Evolutionary conservation across 495 filamentous ascomycete species (phyloP), one percentile per base, ranked within the genome.

Genomic region (Viridothelium virens): DNA sequence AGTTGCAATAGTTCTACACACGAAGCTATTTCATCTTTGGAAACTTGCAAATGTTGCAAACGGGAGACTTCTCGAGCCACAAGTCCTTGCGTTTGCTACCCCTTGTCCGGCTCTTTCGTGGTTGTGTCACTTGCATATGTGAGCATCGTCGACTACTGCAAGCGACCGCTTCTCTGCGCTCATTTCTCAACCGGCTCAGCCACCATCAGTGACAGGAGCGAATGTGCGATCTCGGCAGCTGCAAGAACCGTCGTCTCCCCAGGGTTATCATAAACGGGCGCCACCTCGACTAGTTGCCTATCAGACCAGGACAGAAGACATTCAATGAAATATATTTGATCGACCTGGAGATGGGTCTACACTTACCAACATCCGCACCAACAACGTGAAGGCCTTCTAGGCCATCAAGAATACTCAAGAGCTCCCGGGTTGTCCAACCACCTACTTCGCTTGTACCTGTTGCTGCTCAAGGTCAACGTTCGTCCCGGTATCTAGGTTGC

Each of bases 181-280:
- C 37, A 63, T 10, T 5, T 12, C 25, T 47, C 37, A 25, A 64
- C 34, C 18, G 66, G 75, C 36, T 65, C 71, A 18, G 79, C 67
- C 36, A 79, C 79, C 78, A 81, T 78, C 31, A 80, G 61, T 0
- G 64, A 68, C 41, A 81, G 39, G 36, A 80, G 64, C 31, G 76
- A 78, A 56, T 77, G 72, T 3, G 72, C 77, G 9, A 79, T 73
- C 66, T 82, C 79, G 1, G 81, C 80, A 1, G 80, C 80, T 7
- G 81, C 80, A 6, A 83, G 70, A 0, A 74, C 73, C 0, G 81
- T 82, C 7, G 75, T 81, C 70, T 83, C 79, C 11, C 79, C 81
- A 1, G 71, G 63, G 31, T 75, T 78, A 68, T 82, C 80, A 69
- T 82, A 82, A 46, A 80, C 75, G 7, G 81, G 81, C 38, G 77